Base-by-base conservation (phyloP, 2,329 filamentous ascomycete genomes). In the Bimuria novae-zelandiae region DNA sequence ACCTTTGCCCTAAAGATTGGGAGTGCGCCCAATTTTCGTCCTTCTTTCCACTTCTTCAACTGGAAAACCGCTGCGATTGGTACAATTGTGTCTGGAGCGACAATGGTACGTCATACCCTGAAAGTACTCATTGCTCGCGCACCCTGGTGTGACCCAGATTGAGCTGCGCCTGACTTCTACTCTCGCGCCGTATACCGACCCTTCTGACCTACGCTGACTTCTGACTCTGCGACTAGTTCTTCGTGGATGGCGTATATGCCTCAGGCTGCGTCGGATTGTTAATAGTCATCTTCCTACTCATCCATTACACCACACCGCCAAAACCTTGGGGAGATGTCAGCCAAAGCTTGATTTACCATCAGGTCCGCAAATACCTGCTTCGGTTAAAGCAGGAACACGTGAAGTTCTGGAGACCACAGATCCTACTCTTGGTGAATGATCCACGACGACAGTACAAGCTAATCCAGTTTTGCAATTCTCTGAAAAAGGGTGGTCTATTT, bases 301-400 rank as follows among this genome's bases (percentile, higher is more conserved):
- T 96, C 23, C 91, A 96, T 67, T 96, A 93, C 62, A 86, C 88
- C 0, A 89, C 88, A 27, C 89, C 90, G 0, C 91, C 91, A 0
- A 96, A 95, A 68, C 84, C 88, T 30, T 96, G 91, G 91, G 91
- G 91, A 1, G 91, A 95, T 71, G 90, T 96, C 16, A 92, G 89
- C 7, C 91, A 96, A 64, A 92, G 90, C 64, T 77, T 96, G 55
- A 95, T 96, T 47, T 96, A 95, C 66, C 85, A 88, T 58, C 91
- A 96, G 76, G 90, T 95, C 12, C 84, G 91, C 54, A 96, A 96
- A 65, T 95, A 96, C 66, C 76, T 96, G 25, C 78, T 96, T 25
- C 85, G 90, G n/a, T 77, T 96, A 25, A 87, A 85, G 44, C 90
- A 90, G 30, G 91, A 96, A 64, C 91, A 96, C 68, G 92, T 96